A percentile compares a stretch with the other conserved stretches of the same genome.
phyloP scores from a whole-genome alignment of 176 grass and related monocot species.

The Lolium multiflorum region DNA sequence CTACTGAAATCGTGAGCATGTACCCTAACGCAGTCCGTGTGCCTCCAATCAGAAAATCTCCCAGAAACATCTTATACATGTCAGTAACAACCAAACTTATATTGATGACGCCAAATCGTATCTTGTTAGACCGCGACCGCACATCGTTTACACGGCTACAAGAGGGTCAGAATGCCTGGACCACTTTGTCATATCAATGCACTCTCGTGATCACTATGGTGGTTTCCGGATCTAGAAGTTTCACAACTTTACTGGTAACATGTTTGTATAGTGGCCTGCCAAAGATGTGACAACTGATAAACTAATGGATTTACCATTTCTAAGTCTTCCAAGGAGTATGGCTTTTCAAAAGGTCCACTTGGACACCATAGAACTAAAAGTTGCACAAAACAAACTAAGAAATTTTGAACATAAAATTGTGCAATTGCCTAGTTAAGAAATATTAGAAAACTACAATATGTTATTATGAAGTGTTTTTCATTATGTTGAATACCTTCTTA shows the following conservation, averaged over 20 bases:
- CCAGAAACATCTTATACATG: background rate
- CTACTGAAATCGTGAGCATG: background rate
- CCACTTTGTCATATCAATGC: conserved; percentile 8
- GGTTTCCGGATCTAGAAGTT: conserved; percentile 14
- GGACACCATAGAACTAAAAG: background rate
- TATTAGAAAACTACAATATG: too few species aligned
- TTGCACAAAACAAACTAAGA: background rate
- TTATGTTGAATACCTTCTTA: too few species aligned
- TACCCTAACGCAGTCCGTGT: background rate
- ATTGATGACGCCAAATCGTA: conserved; percentile 14
- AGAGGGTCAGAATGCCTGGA: conserved; percentile 6
- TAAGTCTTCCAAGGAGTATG: background rate
- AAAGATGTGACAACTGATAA: background rate
- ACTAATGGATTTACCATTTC: background rate
- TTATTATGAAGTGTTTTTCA: too few species aligned
- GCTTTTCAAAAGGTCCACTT: background rate
- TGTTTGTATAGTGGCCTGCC: background rate
- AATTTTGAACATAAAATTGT: background rate
- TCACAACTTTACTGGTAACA: too few species aligned
- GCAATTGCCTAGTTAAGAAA: too few species aligned
- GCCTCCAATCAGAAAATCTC: background rate
- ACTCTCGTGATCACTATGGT: conserved; percentile 25
- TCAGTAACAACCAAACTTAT: background rate
- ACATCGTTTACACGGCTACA: conserved; percentile 40
- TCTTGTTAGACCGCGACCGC: conserved; percentile 12